These are phyloP conservation scores for Onygenales sp. DNA, from an alignment of 2,329 filamentous ascomycete species.

Conservation along the genomic window DNA sequence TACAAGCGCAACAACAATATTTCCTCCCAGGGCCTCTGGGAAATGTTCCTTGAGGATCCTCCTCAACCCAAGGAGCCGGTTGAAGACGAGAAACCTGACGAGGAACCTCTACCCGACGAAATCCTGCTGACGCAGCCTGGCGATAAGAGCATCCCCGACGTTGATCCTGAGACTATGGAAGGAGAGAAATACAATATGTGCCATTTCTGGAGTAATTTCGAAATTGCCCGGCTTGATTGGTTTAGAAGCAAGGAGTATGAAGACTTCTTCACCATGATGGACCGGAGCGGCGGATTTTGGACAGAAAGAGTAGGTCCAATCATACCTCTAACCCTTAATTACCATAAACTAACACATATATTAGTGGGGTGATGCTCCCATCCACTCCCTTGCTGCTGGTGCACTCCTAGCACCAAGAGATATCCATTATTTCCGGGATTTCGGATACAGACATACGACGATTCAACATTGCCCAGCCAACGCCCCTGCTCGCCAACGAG, in stretches of 20 bases:
- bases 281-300: conserved; percentile 96
- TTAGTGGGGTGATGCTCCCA: conserved; percentile 96
- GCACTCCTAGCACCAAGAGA: conserved; percentile 71
- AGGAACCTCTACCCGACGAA: conserved; percentile 68
- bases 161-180: conserved; percentile 91
- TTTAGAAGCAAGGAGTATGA: conserved; percentile 97
- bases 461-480: conserved; percentile 98
- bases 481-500: conserved; percentile 76
- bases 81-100: conserved; percentile 39
- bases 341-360: neutral
- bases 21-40: conserved; percentile 87
- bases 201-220: conserved; percentile 99
- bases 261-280: conserved; percentile 99
- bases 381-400: conserved; percentile 92
- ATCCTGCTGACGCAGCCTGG: conserved; percentile 67
- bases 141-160: conserved; percentile 60
- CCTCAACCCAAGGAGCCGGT: conserved; percentile 40
- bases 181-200: conserved; percentile 99
- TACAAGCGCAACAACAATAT: conserved; percentile 91
- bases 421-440: conserved; percentile 98
- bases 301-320: conserved; percentile 72
- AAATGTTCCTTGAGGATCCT: conserved; percentile 87
- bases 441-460: conserved; percentile 95
- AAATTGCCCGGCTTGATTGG: conserved; percentile 89
- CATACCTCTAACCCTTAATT: conserved; percentile 1